Evolutionary conservation across 495 filamentous ascomycete species (phyloP).

Genomic region (Aspergillus ellipticus): DNA sequence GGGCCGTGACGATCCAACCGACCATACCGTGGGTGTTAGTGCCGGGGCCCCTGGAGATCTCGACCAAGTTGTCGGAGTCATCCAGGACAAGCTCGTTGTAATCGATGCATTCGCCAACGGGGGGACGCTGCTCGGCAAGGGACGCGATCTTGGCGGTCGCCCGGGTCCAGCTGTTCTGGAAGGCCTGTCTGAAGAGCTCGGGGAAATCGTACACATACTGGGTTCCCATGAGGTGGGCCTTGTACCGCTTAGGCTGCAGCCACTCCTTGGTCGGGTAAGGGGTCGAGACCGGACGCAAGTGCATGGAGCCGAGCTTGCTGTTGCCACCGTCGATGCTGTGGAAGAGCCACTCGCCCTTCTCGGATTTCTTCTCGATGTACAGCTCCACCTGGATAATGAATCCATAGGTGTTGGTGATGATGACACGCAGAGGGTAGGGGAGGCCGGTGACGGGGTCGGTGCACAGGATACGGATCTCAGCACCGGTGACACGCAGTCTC

Average conservation of each 20-base stretch:
- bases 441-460: constrained; percentile 79
- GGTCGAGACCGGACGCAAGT: constrained; percentile 81
- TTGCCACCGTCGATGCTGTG: constrained; percentile 87
- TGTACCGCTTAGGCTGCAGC: constrained; percentile 98
- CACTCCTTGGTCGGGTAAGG: constrained; percentile 98
- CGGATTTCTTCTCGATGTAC: constrained; percentile 95
- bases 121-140: constrained; percentile 76
- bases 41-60: constrained; percentile 90
- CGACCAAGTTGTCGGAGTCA: constrained; percentile 84
- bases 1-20: constrained; percentile 94
- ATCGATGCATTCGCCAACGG: constrained; percentile 87
- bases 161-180: constrained; percentile 90
- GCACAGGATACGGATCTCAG: constrained; percentile 97
- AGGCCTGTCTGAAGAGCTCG: constrained; percentile 95
- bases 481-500: constrained; percentile 94
- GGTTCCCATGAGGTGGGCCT: constrained; percentile 97
- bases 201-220: constrained; percentile 99
- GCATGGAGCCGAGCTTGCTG: constrained; percentile 93
- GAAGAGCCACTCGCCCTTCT: constrained; percentile 96
- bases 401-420: constrained; percentile 98
- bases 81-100: constrained; percentile 92
- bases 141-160: constrained; percentile 64
- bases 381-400: constrained; percentile 97
- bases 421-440: constrained; percentile 89
- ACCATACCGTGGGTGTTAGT: constrained; percentile 98